These are phyloP conservation scores for Chrysoporthe puriensis DNA, from an alignment of 2,329 filamentous ascomycete species.

Conservation along the genomic window DNA sequence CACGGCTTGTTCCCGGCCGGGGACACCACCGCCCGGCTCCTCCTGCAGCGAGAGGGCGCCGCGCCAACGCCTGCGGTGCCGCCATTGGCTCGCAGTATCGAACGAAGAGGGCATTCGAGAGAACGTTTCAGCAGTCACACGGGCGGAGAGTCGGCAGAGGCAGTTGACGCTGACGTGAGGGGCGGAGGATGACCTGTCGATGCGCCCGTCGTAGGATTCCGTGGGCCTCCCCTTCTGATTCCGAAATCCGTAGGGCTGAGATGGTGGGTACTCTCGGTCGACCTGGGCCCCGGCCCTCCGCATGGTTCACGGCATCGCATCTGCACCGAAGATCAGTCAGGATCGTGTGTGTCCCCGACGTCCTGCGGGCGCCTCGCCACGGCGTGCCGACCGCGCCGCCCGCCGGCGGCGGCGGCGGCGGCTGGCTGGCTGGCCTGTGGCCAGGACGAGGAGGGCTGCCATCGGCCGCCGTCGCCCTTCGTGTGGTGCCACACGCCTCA, in stretches of 20 bases:
- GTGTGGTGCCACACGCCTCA: too few species aligned
- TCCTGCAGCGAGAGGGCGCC: neutral
- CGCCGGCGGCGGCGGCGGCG: too few species aligned
- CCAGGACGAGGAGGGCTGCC: too few species aligned
- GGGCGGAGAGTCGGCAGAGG: neutral
- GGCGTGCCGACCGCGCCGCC: too few species aligned
- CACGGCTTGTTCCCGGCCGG: neutral
- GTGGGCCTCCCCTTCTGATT: neutral
- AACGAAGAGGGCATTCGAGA: neutral
- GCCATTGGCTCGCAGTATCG: neutral
- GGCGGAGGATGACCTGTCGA: neutral
- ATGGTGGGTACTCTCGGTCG: constrained; percentile 3
- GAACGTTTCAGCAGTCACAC: too few species aligned
- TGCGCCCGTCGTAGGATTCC: neutral
- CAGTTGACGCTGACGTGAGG: constrained; percentile 3
- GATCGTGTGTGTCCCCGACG: neutral
- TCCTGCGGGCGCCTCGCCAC: neutral
- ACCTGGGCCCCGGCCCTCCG: neutral
- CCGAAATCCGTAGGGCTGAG: constrained; percentile 7
- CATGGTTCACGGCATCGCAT: neutral
- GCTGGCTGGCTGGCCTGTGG: too few species aligned
- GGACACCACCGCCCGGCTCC: neutral
- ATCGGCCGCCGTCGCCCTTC: too few species aligned
- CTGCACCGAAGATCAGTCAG: constrained; percentile 6
- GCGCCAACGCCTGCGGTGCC: neutral